phyloP scores from a whole-genome alignment of 176 grass and related monocot genomes.

The Avena insularis region DNA sequence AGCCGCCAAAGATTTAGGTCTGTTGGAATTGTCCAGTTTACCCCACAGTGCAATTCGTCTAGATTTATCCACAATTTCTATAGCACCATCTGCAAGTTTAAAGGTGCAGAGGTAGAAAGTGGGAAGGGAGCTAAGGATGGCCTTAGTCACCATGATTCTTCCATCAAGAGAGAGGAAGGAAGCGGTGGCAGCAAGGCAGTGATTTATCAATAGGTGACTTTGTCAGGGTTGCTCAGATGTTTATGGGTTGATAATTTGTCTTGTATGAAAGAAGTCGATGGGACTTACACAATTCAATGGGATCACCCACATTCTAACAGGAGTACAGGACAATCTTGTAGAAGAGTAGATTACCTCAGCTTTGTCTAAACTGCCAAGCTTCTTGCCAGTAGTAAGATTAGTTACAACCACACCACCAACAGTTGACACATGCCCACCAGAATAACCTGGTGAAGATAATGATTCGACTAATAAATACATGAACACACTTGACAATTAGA shows the following conservation, averaged over 20 bases:
- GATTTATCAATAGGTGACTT: not conserved
- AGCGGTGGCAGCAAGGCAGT: too few species aligned
- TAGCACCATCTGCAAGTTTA: too few species aligned
- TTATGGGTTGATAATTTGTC: not conserved
- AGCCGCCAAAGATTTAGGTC: too few species aligned
- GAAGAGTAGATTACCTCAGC: conserved; percentile 67
- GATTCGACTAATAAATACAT: conserved; percentile 19
- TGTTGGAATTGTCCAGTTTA: too few species aligned
- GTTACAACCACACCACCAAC: conserved; percentile 83
- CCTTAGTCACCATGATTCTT: too few species aligned
- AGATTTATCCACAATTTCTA: too few species aligned
- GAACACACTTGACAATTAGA: conserved; percentile 21
- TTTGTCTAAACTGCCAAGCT: conserved; percentile 74
- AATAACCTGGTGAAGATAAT: conserved; percentile 66
- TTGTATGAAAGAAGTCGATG: not conserved
- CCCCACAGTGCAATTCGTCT: too few species aligned
- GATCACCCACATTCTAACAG: too few species aligned
- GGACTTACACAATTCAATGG: too few species aligned
- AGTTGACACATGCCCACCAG: conserved; percentile 89
- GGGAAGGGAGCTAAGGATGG: too few species aligned
- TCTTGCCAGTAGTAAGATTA: conserved; percentile 86
- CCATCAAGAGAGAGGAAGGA: too few species aligned
- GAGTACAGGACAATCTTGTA: not conserved
- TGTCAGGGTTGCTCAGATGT: conserved; percentile 5
- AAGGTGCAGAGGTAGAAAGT: too few species aligned